Percentiles rank a stretch among this genome's conserved stretches.
These are phyloP conservation scores for Onygenales sp. DNA, from an alignment of 2,329 filamentous ascomycete genomes.

Conservation along the genomic window DNA sequence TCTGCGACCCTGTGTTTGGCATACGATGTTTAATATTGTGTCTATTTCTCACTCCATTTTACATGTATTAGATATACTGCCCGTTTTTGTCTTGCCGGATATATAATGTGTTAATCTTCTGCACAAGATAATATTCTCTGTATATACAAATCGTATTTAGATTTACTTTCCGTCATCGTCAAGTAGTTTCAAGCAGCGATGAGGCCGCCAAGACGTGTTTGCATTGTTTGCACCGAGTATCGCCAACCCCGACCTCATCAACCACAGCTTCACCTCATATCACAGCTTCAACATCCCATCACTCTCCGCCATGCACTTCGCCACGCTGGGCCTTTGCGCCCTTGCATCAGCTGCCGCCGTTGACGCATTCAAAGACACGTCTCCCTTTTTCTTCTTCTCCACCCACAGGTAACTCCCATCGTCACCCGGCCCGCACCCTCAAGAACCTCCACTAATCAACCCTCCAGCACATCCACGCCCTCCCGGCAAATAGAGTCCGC, in stretches of 20 bases:
- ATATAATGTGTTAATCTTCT: background rate
- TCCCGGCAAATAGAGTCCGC: constrained; percentile 36
- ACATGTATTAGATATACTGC: background rate
- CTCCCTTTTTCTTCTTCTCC: constrained; percentile 82
- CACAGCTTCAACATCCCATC: too few relatives aligned
- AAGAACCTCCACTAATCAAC: background rate
- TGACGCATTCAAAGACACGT: constrained; percentile 73
- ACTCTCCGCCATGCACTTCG: constrained; percentile 28
- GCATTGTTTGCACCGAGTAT: too few relatives aligned
- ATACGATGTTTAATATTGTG: too few relatives aligned
- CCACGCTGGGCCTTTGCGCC: constrained; percentile 37
- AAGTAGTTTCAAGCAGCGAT: too few relatives aligned
- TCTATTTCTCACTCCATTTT: background rate
- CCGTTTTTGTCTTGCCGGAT: background rate
- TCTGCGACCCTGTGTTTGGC: background rate
- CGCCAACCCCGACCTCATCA: too few relatives aligned
- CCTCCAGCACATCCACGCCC: constrained; percentile 6
- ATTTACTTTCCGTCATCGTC: too few relatives aligned
- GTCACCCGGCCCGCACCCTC: background rate
- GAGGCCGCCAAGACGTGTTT: too few relatives aligned
- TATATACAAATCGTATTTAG: too few relatives aligned
- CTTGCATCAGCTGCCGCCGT: constrained; percentile 42
- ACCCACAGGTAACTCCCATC: constrained; percentile 58
- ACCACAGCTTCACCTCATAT: too few relatives aligned
- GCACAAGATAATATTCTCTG: too few relatives aligned